Evolutionary conservation across 2,329 filamentous ascomycete genomes (phyloP).

Genomic region (Pezicula neosporulosa): DNA sequence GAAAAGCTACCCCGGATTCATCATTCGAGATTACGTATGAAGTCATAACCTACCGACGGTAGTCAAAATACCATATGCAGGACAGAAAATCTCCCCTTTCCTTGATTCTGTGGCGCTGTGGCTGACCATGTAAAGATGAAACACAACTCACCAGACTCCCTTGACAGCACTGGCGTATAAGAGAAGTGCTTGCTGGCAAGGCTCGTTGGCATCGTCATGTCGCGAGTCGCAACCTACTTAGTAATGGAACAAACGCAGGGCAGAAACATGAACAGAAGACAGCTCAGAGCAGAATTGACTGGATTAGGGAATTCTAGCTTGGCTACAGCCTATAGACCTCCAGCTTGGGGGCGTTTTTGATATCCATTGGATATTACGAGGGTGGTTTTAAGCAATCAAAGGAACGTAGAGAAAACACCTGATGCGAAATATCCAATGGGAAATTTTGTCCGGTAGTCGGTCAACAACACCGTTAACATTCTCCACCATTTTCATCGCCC

Average conservation of each 20-base stretch:
- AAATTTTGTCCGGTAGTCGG: too few species aligned
- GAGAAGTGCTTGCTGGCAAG: neutral
- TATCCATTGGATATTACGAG: neutral
- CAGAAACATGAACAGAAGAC: neutral
- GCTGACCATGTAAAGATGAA: conserved; percentile 8
- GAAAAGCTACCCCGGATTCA: too few species aligned
- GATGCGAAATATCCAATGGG: conserved; percentile 1
- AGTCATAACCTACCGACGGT: too few species aligned
- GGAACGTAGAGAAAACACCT: neutral
- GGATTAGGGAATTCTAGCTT: neutral
- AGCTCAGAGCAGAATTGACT: neutral
- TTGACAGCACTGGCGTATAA: conserved; percentile 6
- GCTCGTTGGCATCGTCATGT: too few species aligned
- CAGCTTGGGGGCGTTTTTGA: too few species aligned
- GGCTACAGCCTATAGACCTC: neutral
- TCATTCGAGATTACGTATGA: too few species aligned
- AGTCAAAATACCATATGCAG: neutral
- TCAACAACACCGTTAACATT: too few species aligned
- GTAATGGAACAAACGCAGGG: too few species aligned
- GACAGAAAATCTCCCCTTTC: conserved; percentile 3
- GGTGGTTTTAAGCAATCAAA: neutral
- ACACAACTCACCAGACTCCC: conserved; percentile 3
- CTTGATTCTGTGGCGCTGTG: conserved; percentile 17
- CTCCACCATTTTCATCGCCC: too few species aligned
- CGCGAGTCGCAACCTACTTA: neutral